Conservation (phyloP, 2,329 filamentous ascomycete species). For the Paecilomyces formosus region DNA sequence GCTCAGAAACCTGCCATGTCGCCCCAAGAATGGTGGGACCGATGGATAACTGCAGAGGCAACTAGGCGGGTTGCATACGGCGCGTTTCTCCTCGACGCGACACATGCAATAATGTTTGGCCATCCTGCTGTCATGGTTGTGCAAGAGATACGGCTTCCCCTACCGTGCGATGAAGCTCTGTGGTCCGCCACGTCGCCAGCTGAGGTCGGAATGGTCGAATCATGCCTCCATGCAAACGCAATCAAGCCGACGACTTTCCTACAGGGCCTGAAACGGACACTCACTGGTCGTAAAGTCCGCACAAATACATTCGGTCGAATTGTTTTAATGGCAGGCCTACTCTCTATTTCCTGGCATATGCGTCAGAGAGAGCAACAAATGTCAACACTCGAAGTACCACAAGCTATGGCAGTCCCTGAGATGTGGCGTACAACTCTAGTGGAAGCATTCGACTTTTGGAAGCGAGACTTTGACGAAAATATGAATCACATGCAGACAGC, state of each 20-base stretch:
- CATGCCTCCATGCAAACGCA: constrained; percentile 70
- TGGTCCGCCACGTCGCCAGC: constrained; percentile 86
- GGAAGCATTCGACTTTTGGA: constrained; percentile 89
- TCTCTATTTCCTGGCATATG: constrained; percentile 97
- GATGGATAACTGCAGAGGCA: constrained; percentile 91
- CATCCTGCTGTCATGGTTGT: constrained; percentile 96
- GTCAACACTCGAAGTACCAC: constrained; percentile 72
- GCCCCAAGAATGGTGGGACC: constrained; percentile 84
- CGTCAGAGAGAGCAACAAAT: constrained; percentile 92
- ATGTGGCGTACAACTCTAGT: constrained; percentile 85
- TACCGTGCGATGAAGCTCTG: constrained; percentile 86
- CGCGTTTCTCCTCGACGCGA: constrained; percentile 90
- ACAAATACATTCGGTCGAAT: constrained; percentile 92
- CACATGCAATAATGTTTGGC: constrained; percentile 95
- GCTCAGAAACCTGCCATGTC: constrained; percentile 58
- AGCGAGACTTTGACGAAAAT: constrained; percentile 79
- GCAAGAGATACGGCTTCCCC: constrained; percentile 82
- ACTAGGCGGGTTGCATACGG: constrained; percentile 85
- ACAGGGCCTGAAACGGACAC: constrained; percentile 80
- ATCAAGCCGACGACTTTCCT: constrained; percentile 81
- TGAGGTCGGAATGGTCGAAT: constrained; percentile 78
- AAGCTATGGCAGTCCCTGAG: constrained; percentile 75
- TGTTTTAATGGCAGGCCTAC: constrained; percentile 84
- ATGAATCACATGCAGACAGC: constrained; percentile 46
- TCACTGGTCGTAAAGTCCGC: constrained; percentile 75